Conservation (phyloP, 83 land plant species). For the Thuja plicata region DNA sequence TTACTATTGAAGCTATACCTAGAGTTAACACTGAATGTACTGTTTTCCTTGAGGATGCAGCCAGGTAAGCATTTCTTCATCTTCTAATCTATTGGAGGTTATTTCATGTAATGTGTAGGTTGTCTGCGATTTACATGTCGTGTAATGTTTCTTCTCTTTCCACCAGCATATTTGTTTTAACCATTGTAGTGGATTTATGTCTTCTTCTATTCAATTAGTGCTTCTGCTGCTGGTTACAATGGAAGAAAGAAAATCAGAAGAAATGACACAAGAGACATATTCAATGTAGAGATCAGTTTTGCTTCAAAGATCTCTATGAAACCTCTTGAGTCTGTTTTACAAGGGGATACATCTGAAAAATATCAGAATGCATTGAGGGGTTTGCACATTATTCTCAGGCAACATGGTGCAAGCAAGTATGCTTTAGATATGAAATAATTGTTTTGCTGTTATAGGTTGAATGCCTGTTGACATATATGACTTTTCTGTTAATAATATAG, state of each 20-base stretch:
- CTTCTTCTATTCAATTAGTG: neutral
- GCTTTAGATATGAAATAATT: neutral
- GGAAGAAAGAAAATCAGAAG: conserved; percentile 30
- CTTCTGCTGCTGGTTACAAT: conserved; percentile 13
- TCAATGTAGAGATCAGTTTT: conserved; percentile 50
- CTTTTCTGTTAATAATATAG: too few relatives aligned
- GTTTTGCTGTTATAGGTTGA: neutral
- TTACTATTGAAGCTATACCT: conserved; percentile 52
- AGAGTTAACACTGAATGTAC: conserved; percentile 39
- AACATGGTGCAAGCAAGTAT: conserved; percentile 66
- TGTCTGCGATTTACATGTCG: too few relatives aligned
- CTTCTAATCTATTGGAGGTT: too few relatives aligned
- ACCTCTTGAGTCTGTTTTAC: conserved; percentile 29
- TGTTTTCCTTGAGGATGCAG: conserved; percentile 48
- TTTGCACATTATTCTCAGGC: conserved; percentile 55
- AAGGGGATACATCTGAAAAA: conserved; percentile 28
- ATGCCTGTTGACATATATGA: too few relatives aligned
- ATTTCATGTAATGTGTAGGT: too few relatives aligned
- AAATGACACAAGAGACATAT: conserved; percentile 33
- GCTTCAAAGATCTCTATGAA: conserved; percentile 56
- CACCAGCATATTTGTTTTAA: too few relatives aligned
- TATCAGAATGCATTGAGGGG: conserved; percentile 66
- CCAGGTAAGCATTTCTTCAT: neutral
- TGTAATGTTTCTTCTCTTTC: too few relatives aligned
- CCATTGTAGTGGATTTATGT: neutral